Base-by-base conservation (phyloP, 2,329 filamentous ascomycete species). In the Dryadomyces sulphureus region DNA sequence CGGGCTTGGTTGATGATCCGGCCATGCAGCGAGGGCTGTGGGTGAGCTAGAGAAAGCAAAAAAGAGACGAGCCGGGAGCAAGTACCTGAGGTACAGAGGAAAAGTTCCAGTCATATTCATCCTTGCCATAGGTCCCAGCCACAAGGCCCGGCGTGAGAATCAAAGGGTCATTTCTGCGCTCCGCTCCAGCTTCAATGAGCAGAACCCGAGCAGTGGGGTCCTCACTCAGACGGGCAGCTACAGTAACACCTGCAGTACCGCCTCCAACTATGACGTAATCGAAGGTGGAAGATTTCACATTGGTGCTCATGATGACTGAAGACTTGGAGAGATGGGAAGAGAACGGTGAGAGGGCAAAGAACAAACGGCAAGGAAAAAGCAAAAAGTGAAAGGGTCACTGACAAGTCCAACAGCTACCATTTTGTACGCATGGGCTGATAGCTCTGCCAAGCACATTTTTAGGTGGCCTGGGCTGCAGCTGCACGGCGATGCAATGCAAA, bases 71-170 rank as follows among this genome's bases (percentile, higher is more conserved):
- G 9, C 6, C 36, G 4, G 19, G 19, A 38, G 16, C 19, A 14
- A n/a, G n/a, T 49, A 61, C 57, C 54, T 66, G 62, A 7, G 61
- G 58, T 1, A 54, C 50, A 1, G 64, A 64, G 4, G 43, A 54
- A 25, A 66, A 59, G 14, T 62, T 62, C 65, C 64, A 67, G 48
- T 65, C 63, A 49, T 63, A 67, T 36, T 60, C 55, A 1, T 61
- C 57, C 41, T 60, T 59, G 7, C 60, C 61, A 30, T 60, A 60
- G 4, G 59, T 49, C 0, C 48, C 57, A 12, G 53, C 53, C 24
- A 60, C 55, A 11, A 63, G 54, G 20, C 64, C 65, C 1, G 63
- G 65, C 1, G 59, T 60, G 21, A 56, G 53, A 22, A 56, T 49
- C 20, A 53, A 47, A 12, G 49, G 38, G 39, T 56, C 55, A 34